Percentiles rank a stretch among this genome's conserved stretches.
These are phyloP conservation scores for Dipodascus albidus DNA, from an alignment of 805 yeast species.

Conservation along the genomic window DNA sequence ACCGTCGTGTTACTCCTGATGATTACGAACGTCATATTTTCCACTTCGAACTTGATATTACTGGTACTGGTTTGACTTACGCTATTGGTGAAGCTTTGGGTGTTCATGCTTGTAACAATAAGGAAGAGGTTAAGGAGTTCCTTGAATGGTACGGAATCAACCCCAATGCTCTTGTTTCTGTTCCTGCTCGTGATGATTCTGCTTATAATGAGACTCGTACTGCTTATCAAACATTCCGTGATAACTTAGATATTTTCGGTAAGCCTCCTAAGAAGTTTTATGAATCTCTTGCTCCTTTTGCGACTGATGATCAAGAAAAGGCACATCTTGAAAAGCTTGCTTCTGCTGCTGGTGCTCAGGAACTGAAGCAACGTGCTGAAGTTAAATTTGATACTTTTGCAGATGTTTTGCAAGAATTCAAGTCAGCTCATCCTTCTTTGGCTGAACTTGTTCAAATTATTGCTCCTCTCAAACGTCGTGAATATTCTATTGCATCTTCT, in stretches of 20 bases:
- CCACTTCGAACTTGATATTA: constrained; percentile 87
- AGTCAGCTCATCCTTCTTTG: constrained; percentile 68
- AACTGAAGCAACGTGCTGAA: constrained; percentile 75
- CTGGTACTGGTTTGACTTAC: constrained; percentile 84
- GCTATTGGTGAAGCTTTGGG: constrained; percentile 97
- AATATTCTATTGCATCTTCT: constrained; percentile 94
- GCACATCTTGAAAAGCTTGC: constrained; percentile 50
- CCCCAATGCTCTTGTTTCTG: constrained; percentile 55
- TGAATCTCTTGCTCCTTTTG: constrained; percentile 66
- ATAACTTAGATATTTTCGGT: constrained; percentile 80
- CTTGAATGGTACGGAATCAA: constrained; percentile 60
- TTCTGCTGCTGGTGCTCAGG: constrained; percentile 72
- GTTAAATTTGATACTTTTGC: constrained; percentile 71
- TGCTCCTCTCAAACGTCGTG: constrained; percentile 90
- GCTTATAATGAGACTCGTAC: constrained; percentile 58
- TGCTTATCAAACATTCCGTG: constrained; percentile 66
- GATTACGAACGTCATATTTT: constrained; percentile 91
- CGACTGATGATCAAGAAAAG: constrained; percentile 58
- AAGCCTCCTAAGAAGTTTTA: constrained; percentile 93
- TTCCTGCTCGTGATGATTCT: constrained; percentile 45
- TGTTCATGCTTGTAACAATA: constrained; percentile 78
- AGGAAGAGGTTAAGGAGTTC: constrained; percentile 54
- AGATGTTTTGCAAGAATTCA: constrained; percentile 70
- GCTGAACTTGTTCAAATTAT: constrained; percentile 60
- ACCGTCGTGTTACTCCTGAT: constrained; percentile 79